Evolutionary conservation across 2,329 filamentous ascomycete species (phyloP).

Genomic region (Botryotinia narcissicola): DNA sequence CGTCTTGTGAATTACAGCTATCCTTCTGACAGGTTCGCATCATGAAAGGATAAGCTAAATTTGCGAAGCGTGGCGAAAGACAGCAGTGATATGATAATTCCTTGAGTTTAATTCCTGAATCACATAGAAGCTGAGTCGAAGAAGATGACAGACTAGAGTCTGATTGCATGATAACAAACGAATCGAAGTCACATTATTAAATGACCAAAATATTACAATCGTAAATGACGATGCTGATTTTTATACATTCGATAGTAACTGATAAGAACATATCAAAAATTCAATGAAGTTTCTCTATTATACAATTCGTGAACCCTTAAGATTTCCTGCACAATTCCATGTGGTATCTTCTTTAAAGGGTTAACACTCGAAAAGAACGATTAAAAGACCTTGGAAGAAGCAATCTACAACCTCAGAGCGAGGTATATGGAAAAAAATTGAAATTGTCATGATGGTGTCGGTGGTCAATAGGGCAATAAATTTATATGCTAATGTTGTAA

Average conservation of each 20-base stretch:
- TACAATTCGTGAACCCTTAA: neutral
- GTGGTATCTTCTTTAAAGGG: neutral
- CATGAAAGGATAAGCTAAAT: no score
- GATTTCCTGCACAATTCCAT: neutral
- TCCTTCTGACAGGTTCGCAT: no score
- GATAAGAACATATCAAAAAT: neutral
- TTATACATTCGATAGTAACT: no score
- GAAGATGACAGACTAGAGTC: neutral
- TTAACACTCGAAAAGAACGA: neutral
- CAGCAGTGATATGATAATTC: no score
- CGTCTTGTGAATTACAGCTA: neutral
- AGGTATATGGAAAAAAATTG: no score
- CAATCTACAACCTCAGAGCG: neutral
- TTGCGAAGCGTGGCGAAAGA: neutral
- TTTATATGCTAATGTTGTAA: neutral
- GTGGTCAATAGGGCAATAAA: neutral
- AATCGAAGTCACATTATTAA: neutral
- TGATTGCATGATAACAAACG: neutral
- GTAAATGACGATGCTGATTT: neutral
- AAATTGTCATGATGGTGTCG: fast-evolving
- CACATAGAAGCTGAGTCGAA: neutral
- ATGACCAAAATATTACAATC: no score
- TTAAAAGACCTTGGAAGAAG: neutral
- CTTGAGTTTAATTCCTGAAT: neutral
- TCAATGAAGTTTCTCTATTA: neutral